A percentile compares a stretch with the other conserved stretches of the same genome.
Evolutionary conservation across 495 filamentous ascomycete genomes (phyloP).

Genomic region (Geoglossum glabrum): DNA sequence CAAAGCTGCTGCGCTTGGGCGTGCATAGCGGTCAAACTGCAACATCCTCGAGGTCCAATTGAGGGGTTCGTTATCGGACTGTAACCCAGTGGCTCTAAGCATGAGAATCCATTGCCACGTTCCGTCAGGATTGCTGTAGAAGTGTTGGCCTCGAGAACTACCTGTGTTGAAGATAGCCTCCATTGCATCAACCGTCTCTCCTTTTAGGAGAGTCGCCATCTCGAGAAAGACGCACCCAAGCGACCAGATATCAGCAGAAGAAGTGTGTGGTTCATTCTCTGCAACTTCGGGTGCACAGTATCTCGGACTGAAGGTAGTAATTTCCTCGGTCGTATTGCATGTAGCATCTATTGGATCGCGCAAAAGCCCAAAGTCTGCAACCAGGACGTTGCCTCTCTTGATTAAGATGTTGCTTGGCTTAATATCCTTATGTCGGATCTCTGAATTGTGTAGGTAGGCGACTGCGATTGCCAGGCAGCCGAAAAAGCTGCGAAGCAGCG

Average conservation of each 20-base stretch:
- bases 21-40: not conserved
- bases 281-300: slow-evolving; percentile 28
- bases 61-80: not conserved
- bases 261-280: slow-evolving; percentile 18
- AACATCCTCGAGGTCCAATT: not conserved
- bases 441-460: slow-evolving; percentile 19
- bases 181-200: slow-evolving; percentile 6
- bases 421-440: slow-evolving; percentile 27
- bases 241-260: slow-evolving; percentile 27
- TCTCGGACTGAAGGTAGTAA: slow-evolving; percentile 17
- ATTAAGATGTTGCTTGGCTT: slow-evolving; percentile 28
- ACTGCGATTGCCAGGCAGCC: slow-evolving; percentile 20
- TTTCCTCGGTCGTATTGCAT: slow-evolving; percentile 17
- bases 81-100: not conserved
- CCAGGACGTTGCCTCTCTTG: slow-evolving; percentile 15
- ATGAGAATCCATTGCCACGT: not conserved
- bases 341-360: slow-evolving; percentile 12
- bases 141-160: not conserved
- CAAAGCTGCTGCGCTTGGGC: not conserved
- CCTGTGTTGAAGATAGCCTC: not conserved
- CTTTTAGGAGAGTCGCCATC: slow-evolving; percentile 21
- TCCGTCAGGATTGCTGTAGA: not conserved
- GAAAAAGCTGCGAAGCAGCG: slow-evolving; percentile 5
- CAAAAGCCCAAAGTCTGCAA: slow-evolving; percentile 27
- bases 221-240: slow-evolving; percentile 30